Base-by-base conservation (phyloP, 225 moss, liverwort and hornwort genomes). In the Anthoceros angustus region DNA sequence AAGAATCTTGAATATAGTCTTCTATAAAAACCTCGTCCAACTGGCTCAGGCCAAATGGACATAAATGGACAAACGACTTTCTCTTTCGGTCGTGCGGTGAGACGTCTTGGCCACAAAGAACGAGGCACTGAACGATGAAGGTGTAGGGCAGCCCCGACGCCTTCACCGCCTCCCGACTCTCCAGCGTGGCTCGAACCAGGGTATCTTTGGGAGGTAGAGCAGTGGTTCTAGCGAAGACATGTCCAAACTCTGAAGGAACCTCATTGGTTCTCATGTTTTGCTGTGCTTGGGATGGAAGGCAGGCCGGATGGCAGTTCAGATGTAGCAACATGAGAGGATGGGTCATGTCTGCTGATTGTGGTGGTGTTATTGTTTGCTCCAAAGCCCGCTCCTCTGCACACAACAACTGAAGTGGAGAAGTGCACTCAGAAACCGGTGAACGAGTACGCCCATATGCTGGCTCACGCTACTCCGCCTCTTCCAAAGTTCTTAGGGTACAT, bases 351-450 rank as follows among this genome's bases (percentile, higher is more conserved):
- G 15, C 6, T 20, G 5, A 5, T 14, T 14, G 49, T 50, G 49
- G 4, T 5, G 14, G 16, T 50, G 8, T 16, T 50, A 20, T 2
- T 65, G 40, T 61, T 9, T 79, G 65, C 74, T 63, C 65, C 78
- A 98, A 91, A 85, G 64, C 95, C 95, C 16, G 91, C 95, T 41
- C 91, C 95, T 10, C 72, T 98, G 65, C 86, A 89, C 70, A 87
- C 95, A 0, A 83, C 88, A 10, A 91, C 95, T 62, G 84, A 91
- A 43, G 91, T 98, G 85, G 95, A 98, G 69, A 98, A 91, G 50
- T 98, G 95, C 76, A 98, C 95, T 25, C 85, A 91, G 77, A 98
- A 98, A 71, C 74, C 91, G 73, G 95, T 98, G 55, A 91, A 98
- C 65, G 95, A 98, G 74, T 98, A 98, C 69, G 88, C 75, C 64